Conservation (phyloP, 345 rosid genomes). For the Cardamine occulta region DNA sequence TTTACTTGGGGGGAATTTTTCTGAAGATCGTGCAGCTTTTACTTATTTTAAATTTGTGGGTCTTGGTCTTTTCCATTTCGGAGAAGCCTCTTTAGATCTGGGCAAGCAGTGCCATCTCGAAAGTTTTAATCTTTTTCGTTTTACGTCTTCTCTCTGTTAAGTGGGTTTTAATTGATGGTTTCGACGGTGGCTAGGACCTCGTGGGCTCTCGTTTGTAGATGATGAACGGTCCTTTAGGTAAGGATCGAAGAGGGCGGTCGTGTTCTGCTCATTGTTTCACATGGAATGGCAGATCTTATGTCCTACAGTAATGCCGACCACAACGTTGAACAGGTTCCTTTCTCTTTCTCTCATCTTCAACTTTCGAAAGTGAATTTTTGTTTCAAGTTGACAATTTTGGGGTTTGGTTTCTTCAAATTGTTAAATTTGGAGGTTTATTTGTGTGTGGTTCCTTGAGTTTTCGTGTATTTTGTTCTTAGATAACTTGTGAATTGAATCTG, state of each 20-base stretch:
- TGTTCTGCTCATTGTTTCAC: constrained; percentile 68
- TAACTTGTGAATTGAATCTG: constrained; percentile 1
- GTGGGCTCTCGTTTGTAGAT: constrained; percentile 47
- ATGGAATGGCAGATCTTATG: constrained; percentile 99
- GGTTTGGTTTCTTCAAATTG: constrained; percentile 12
- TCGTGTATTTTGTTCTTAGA: neutral
- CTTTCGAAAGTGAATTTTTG: neutral
- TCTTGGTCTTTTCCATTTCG: neutral
- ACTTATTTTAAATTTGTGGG: neutral
- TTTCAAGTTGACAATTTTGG: neutral
- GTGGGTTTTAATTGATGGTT: constrained; percentile 46
- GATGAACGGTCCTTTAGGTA: constrained; percentile 81
- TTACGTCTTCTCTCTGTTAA: constrained; percentile 8
- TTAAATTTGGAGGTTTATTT: neutral
- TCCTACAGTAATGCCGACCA: constrained; percentile 87
- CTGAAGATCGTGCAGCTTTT: constrained; percentile 26
- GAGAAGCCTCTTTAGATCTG: constrained; percentile 45
- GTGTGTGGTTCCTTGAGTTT: constrained; percentile 7
- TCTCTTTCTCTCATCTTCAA: neutral
- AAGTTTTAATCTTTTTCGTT: constrained; percentile 17
- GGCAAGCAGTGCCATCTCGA: constrained; percentile 4
- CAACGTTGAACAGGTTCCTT: constrained; percentile 73
- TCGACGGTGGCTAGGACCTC: constrained; percentile 47
- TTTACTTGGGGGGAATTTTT: neutral
- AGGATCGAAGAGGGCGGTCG: constrained; percentile 88